Percentiles rank a stretch among this genome's conserved stretches.
These are phyloP conservation scores for Salvia splendens DNA, from an alignment of 257 asterid genomes.

Conservation along the genomic window DNA sequence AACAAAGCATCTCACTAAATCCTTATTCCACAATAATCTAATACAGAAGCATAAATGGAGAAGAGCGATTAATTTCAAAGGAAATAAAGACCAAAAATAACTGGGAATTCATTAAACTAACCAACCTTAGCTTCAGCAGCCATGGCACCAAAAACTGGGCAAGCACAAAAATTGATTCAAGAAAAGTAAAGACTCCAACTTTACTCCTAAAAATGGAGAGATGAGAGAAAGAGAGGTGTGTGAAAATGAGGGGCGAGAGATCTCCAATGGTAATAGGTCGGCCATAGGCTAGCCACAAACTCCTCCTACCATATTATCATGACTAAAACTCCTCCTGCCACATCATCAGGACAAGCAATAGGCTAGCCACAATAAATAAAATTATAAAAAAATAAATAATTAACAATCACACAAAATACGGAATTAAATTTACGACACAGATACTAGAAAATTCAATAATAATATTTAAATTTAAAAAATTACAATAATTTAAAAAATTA, in stretches of 20 bases:
- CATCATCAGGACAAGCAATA: no score
- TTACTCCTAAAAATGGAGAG: slow-evolving; percentile 13
- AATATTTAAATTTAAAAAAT: no score
- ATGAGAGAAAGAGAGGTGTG: slow-evolving; percentile 28
- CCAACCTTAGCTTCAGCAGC: slow-evolving; percentile 62
- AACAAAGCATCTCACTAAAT: not conserved
- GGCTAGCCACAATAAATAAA: no score
- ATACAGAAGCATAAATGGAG: slow-evolving; percentile 7
- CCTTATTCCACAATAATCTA: not conserved
- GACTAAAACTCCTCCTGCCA: no score
- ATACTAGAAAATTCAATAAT: no score
- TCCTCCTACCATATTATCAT: no score
- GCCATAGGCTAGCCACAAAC: no score
- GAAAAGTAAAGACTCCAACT: slow-evolving; percentile 14
- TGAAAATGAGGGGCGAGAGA: slow-evolving; percentile 30
- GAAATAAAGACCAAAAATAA: not conserved
- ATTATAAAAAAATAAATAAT: no score
- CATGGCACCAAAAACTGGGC: slow-evolving; percentile 46
- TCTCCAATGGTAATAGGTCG: no score
- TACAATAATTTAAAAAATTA: no score
- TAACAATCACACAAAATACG: no score
- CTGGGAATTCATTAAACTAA: not conserved
- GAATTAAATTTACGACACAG: no score
- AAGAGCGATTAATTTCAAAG: not conserved
- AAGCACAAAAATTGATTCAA: slow-evolving; percentile 26